These are phyloP conservation scores for Acacia concinna DNA, from an alignment of 331 rosid species.

Conservation along the genomic window DNA sequence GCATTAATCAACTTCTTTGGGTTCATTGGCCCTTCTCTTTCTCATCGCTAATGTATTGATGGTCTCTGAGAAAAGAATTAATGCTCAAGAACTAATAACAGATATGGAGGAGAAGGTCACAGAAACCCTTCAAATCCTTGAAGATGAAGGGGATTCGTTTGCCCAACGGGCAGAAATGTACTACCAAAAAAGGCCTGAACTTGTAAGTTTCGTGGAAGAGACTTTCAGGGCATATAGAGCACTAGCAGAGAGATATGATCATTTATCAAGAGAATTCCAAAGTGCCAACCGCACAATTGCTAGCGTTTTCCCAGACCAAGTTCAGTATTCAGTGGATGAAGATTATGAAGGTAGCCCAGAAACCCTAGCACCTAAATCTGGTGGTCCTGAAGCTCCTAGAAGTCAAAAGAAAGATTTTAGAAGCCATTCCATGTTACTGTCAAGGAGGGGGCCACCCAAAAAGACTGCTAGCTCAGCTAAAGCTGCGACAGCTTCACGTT, in stretches of 20 bases:
- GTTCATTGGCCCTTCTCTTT: neutral
- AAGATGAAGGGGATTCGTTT: constrained; percentile 90
- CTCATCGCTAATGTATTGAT: neutral
- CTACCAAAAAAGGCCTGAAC: constrained; percentile 82
- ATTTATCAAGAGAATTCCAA: constrained; percentile 77
- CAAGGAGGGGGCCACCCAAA: constrained; percentile 46
- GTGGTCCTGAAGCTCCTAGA: constrained; percentile 58
- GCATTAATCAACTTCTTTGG: neutral
- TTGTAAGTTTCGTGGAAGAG: constrained; percentile 68
- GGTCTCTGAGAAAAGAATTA: neutral
- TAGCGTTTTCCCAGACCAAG: constrained; percentile 76
- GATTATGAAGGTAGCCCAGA: constrained; percentile 44
- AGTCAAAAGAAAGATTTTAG: constrained; percentile 51
- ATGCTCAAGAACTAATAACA: constrained; percentile 31
- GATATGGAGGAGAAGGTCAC: constrained; percentile 92
- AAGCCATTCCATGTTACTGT: constrained; percentile 54
- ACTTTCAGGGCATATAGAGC: constrained; percentile 70
- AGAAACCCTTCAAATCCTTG: constrained; percentile 57
- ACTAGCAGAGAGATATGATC: constrained; percentile 80
- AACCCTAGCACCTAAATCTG: constrained; percentile 26
- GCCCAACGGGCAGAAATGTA: constrained; percentile 93
- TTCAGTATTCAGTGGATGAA: constrained; percentile 62
- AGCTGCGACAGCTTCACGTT: constrained; percentile 25
- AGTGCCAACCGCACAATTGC: constrained; percentile 93
- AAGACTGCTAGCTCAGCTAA: constrained; percentile 37